These are phyloP conservation scores for Xerocomellus chrysenteron DNA, from an alignment of 768 basidiomycete species.

Conservation along the genomic window DNA sequence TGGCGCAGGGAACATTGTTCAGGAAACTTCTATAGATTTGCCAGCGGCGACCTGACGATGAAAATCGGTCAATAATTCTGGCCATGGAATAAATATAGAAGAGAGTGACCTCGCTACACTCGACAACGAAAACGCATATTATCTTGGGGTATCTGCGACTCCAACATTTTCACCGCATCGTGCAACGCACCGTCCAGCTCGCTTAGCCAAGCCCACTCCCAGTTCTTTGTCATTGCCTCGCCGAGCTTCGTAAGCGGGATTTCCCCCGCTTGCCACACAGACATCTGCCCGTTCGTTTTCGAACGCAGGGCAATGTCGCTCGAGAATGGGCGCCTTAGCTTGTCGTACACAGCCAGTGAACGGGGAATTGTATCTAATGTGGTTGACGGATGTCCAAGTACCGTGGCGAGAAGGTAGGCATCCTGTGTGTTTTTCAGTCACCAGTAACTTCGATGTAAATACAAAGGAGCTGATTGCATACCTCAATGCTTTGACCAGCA, in stretches of 20 bases:
- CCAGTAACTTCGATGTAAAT: no score
- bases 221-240: slow-evolving; percentile 45
- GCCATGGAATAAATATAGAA: not conserved
- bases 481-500: slow-evolving; percentile 46
- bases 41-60: not conserved
- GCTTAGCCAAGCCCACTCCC: slow-evolving; percentile 51
- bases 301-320: slow-evolving; percentile 33
- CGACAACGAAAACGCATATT: not conserved
- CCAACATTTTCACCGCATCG: slow-evolving; percentile 19
- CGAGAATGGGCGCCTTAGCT: slow-evolving; percentile 47
- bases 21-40: not conserved
- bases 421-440: slow-evolving; percentile 23
- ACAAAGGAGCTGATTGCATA: slow-evolving; percentile 14
- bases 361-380: slow-evolving; percentile 37
- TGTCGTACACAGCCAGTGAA: slow-evolving; percentile 48
- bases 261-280: slow-evolving; percentile 13
- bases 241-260: slow-evolving; percentile 40
- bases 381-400: slow-evolving; percentile 44
- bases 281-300: slow-evolving; percentile 16
- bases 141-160: not conserved
- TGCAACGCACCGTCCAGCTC: slow-evolving; percentile 20
- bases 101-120: not conserved
- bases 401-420: slow-evolving; percentile 36
- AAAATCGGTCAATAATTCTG: no score
- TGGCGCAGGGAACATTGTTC: no score